phyloP scores from a whole-genome alignment of 129 eudicot species.

The Tagetes patula region DNA sequence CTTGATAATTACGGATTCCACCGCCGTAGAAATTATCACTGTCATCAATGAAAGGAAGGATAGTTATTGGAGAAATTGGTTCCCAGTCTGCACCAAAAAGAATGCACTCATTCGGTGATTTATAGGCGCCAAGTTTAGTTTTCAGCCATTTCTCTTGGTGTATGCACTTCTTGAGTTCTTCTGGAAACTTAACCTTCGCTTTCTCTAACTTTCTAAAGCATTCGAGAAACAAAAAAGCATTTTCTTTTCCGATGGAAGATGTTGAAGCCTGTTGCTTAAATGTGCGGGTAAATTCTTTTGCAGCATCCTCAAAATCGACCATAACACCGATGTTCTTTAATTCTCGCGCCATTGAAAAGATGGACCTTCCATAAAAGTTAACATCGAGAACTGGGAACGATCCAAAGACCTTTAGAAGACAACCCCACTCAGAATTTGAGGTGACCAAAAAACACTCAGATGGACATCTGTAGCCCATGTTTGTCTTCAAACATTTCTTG shows the following conservation, averaged over 20 bases:
- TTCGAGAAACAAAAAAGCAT: constrained; percentile 27
- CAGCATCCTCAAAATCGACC: constrained; percentile 40
- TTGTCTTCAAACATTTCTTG: constrained; percentile 39
- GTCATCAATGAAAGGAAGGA: constrained; percentile 57
- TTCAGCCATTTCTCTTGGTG: constrained; percentile 40
- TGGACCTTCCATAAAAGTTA: constrained; percentile 32
- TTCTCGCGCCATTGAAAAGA: constrained; percentile 22
- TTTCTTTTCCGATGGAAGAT: constrained; percentile 29
- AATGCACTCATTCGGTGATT: constrained; percentile 43
- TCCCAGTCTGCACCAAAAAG: constrained; percentile 44
- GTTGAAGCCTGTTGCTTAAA: constrained; percentile 41
- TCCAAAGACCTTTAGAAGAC: constrained; percentile 40
- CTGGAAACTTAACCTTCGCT: constrained; percentile 1
- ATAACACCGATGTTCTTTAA: constrained; percentile 41
- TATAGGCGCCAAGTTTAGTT: constrained; percentile 51
- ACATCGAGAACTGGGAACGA: constrained; percentile 43
- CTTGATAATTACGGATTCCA: constrained; percentile 25
- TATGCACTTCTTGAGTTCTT: constrained; percentile 38
- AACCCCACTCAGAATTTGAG: constrained; percentile 48
- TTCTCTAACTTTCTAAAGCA: constrained; percentile 30
- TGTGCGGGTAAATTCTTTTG: constrained; percentile 27
- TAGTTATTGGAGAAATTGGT: constrained; percentile 35
- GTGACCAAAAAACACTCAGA: constrained; percentile 37
- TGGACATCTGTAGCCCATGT: constrained; percentile 41
- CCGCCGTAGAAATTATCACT: constrained; percentile 32